Percentiles rank a stretch among this genome's conserved stretches.
Conservation (phyloP, 441 rosid species). For the Macaranga tanarius region DNA sequence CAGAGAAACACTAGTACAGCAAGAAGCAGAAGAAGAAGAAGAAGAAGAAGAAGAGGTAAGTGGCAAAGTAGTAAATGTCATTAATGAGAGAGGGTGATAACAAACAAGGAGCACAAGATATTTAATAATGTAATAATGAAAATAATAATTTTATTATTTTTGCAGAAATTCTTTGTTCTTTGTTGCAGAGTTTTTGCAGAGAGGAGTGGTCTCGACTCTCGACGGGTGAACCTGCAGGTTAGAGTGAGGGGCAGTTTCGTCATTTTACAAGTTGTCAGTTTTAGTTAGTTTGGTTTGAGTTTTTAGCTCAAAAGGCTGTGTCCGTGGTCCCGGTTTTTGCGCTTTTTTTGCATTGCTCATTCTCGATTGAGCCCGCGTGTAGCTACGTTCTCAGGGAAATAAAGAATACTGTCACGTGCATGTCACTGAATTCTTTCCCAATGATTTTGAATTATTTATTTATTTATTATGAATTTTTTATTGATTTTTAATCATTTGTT, state of each 20-base stretch:
- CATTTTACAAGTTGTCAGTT: constrained; percentile 13
- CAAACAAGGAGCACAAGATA: constrained; percentile 18
- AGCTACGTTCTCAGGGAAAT: too few relatives aligned
- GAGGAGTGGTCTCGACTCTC: constrained; percentile 32
- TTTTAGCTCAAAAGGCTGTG: constrained; percentile 9
- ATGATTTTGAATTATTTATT: too few relatives aligned
- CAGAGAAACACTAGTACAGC: neutral
- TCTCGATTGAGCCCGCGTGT: too few relatives aligned
- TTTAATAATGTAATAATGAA: too few relatives aligned
- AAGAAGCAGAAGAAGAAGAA: neutral
- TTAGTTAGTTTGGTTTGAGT: constrained; percentile 25
- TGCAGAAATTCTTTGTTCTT: constrained; percentile 30
- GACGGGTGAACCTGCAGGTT: constrained; percentile 28
- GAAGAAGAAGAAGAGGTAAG: constrained; percentile 15
- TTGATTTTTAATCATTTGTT: too few relatives aligned
- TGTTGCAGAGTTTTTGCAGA: constrained; percentile 36
- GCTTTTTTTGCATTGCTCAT: neutral
- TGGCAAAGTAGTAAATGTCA: constrained; percentile 58
- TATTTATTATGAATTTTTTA: too few relatives aligned
- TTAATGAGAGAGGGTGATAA: constrained; percentile 42
- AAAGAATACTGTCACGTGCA: neutral
- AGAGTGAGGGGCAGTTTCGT: constrained; percentile 26
- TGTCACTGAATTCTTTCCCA: neutral
- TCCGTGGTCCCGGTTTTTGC: neutral
- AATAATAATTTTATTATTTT: neutral